These are phyloP conservation scores for Cordyceps sp. DNA, from an alignment of 2,329 filamentous ascomycete genomes.

Conservation along the genomic window DNA sequence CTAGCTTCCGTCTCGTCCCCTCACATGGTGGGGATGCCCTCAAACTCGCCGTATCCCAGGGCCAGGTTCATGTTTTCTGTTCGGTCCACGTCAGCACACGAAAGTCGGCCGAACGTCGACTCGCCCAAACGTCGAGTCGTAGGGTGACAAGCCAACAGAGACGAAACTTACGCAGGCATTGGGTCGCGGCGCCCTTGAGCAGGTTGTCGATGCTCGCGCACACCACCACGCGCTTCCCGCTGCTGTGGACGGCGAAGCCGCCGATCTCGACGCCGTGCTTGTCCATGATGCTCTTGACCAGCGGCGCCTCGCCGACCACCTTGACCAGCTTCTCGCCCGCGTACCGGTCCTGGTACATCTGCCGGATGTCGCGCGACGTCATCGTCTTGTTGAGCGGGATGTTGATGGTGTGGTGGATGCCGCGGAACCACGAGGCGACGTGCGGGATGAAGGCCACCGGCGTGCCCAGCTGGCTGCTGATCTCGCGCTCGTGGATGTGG, in stretches of 20 bases:
- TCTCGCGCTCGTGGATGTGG: conserved; percentile 90
- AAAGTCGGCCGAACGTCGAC: no score
- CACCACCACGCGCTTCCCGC: conserved; percentile 82
- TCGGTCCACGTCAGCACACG: conserved; percentile 39
- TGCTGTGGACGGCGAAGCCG: conserved; percentile 82
- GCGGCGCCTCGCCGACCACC: conserved; percentile 72
- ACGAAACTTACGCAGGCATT: conserved; percentile 63
- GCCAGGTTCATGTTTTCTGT: conserved; percentile 85
- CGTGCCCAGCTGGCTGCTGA: conserved; percentile 58
- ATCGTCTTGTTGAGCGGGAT: conserved; percentile 76
- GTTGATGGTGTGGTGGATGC: conserved; percentile 81
- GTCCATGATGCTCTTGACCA: conserved; percentile 69
- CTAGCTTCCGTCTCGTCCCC: no score
- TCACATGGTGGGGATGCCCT: conserved; percentile 53
- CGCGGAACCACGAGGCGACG: conserved; percentile 93
- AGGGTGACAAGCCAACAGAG: neutral
- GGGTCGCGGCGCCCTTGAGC: conserved; percentile 81
- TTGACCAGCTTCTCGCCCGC: conserved; percentile 92
- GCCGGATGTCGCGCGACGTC: conserved; percentile 80
- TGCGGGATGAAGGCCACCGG: conserved; percentile 80
- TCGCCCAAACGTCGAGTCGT: neutral
- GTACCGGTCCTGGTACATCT: conserved; percentile 91
- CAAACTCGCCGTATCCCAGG: conserved; percentile 76
- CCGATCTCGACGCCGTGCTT: conserved; percentile 89
- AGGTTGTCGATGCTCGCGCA: conserved; percentile 84